Evolutionary conservation across 495 filamentous ascomycete species (phyloP), one percentile per base, ranked within the genome.

Genomic region (Penicillium salamii): DNA sequence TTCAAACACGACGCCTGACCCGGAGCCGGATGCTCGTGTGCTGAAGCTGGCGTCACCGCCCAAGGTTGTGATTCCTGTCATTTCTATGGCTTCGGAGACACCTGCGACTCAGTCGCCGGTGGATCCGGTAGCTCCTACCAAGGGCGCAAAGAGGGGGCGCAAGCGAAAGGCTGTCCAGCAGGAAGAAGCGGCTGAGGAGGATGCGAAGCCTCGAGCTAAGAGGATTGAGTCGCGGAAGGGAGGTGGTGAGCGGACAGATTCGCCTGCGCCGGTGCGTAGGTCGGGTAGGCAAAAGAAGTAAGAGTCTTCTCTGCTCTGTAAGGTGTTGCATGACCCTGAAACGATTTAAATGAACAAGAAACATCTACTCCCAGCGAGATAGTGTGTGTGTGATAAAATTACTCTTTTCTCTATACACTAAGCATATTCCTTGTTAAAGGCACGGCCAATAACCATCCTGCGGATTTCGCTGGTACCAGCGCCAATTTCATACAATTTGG

Each of bases 401-500:
- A 35, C 17, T n/a, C n/a, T 57, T 44, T 46, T 29, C 21, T 20
- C 32, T 35, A 18, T 17, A 18, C 7, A 20, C 40, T 65, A 67
- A 42, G 79, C 80, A 71, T 83, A 97, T 68, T 95, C 89, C 70
- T 87, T 90, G 66, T 97, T 96, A 54, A 97, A 98, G 1, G 88
- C 88, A 52, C 93, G 78, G 21, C 95, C 93, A 62, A 98, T 95
- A 6, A 98, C 91, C 78, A 97, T 92, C 52, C 91, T 80, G 53
- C 93, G 72, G 20, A 98, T 84, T 76, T 98, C 93, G 51, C 89
- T 95, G 7, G 93, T 97, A 11, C 93, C 93, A 12, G 93, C 93
- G 1, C 93, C 93, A 70, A 98, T 97, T 75, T 97, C 95, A 71
- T 98, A 98, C 60, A 98, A 63, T 59, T 89, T 90, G 12, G 86